phyloP scores from a whole-genome alignment of 768 basidiomycete genomes.

The Xanthoconium stramineum region DNA sequence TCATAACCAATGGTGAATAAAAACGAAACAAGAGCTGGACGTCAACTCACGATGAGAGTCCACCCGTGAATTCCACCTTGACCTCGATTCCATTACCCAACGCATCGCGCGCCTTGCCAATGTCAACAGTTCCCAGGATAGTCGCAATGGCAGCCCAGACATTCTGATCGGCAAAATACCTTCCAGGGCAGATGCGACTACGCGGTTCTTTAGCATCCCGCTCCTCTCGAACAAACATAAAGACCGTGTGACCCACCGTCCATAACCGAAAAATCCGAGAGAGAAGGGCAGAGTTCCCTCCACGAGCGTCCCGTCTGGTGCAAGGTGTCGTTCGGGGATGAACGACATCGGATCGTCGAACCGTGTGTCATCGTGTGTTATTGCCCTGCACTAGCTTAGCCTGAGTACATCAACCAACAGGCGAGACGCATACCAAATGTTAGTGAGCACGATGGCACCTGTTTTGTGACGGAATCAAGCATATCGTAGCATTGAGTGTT shows the following conservation, averaged over 20 bases:
- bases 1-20: constrained; percentile 1
- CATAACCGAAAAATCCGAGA: constrained; percentile 30
- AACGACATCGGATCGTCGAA: constrained; percentile 54
- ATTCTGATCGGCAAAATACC: constrained; percentile 30
- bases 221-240: background rate
- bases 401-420: background rate
- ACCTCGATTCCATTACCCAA: constrained; percentile 31
- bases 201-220: background rate
- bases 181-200: constrained; percentile 35
- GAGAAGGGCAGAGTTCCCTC: background rate
- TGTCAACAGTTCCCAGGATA: constrained; percentile 27
- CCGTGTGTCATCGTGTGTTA: constrained; percentile 46
- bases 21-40: background rate
- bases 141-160: constrained; percentile 33
- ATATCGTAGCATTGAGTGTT: background rate
- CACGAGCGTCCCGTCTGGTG: constrained; percentile 10
- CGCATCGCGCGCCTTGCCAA: constrained; percentile 26
- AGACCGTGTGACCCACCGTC: constrained; percentile 18
- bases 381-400: constrained; percentile 33
- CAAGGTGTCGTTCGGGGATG: constrained; percentile 54
- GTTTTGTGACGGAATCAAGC: background rate
- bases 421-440: constrained; percentile 20
- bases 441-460: constrained; percentile 24
- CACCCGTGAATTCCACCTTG: constrained; percentile 22
- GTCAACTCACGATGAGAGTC: constrained; percentile 15